These are phyloP conservation scores for Populus deltoides DNA, from an alignment of 345 rosid species.

Conservation along the genomic window DNA sequence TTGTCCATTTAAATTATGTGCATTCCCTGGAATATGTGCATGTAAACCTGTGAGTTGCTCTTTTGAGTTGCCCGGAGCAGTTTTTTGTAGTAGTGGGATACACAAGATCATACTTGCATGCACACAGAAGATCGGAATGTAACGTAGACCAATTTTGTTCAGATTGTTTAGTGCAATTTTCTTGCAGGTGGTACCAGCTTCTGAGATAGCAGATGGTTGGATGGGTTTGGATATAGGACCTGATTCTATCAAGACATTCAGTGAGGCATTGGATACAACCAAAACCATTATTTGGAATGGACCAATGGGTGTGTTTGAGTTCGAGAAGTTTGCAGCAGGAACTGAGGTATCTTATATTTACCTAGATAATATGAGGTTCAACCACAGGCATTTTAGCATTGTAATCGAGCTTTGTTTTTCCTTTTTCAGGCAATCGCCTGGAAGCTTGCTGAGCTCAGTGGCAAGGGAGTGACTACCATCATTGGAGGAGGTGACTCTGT, in stretches of 20 bases:
- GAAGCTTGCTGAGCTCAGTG: conserved; percentile 82
- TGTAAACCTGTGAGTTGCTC: not conserved
- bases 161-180: conserved; percentile 5
- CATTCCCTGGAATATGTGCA: not conserved
- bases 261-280: conserved; percentile 60
- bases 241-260: conserved; percentile 66
- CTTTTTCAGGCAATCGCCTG: conserved; percentile 68
- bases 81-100: too few relatives aligned
- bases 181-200: conserved; percentile 69
- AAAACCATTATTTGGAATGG: conserved; percentile 94
- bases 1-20: not conserved
- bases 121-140: not conserved
- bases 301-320: conserved; percentile 97
- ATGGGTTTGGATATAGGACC: conserved; percentile 97
- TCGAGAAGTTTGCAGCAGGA: conserved; percentile 84
- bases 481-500: conserved; percentile 98
- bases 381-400: not conserved
- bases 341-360: conserved; percentile 53
- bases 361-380: not conserved
- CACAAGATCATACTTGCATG: not conserved
- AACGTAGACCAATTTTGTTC: not conserved
- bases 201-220: conserved; percentile 87
- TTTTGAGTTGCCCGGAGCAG: not conserved
- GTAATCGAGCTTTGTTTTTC: not conserved
- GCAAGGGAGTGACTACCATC: conserved; percentile 87